Evolutionary conservation across 306 rosid species (phyloP), one percentile per base, ranked within the genome.

Genomic region (Begonia peltatifolia): DNA sequence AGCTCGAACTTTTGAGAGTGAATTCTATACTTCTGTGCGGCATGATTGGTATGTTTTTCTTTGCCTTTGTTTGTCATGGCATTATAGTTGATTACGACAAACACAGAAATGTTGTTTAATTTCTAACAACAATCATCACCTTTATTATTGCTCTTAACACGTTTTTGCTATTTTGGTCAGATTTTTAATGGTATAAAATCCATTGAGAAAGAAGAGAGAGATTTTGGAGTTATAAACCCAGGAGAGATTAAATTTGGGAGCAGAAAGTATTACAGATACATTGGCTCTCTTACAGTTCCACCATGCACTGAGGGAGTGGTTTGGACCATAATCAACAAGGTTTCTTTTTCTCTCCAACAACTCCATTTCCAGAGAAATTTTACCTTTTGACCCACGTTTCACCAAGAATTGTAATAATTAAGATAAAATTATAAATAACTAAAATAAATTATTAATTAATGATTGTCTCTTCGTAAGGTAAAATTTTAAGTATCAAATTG

Each of bases 281-380:
- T 74, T 51, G 96, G 94, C 17, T 87, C 94, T 50, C 78, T 83
- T 43, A 83, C 94, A 30, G 69, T 67, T 47, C 94, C 96, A 60
- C 87, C 96, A 2, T 84, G 96, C 52, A 68, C 75, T 14, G 84
- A 84, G 69, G 92, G 87, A n/a, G 82, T 87, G 36, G 30, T 41
- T 68, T 87, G 96, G 96, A 81, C 92, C 6, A 8, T 87, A 16
- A 11, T 61, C 36, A 69, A 69, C 13, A 77, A 84, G 94, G 96
- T 52, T 12, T 77, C 41, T 5, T 54, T 48, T 36, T 9, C 66
- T 53, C 17, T 48, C n/a, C 46, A 7, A 41, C 42, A 18, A 53
- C 11, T 9, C 41, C 0, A 44, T 43, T 53, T 53, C 15, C 38
- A 1, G 8, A 0, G 9, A 53, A 23, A 5, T 23, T 23, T 23